Percentiles rank a stretch among this genome's conserved stretches.
Conservation (phyloP, 1,284 basidiomycete genomes). For the Malassezia arunalokei region DNA sequence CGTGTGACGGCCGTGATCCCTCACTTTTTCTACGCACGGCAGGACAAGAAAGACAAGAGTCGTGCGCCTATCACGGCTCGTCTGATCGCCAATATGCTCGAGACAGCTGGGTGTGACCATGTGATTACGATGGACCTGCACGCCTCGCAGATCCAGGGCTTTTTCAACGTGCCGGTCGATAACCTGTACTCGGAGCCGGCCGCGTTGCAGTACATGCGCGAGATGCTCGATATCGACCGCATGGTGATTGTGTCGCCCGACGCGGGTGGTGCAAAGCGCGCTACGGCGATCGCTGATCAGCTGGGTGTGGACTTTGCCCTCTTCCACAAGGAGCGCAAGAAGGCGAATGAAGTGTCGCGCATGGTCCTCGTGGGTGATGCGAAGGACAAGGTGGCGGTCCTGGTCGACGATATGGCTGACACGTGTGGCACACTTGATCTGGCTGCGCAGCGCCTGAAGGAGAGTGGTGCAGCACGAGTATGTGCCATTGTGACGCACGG, state of each 20-base stretch:
- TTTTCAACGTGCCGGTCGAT: slow-evolving; percentile 99
- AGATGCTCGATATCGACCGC: slow-evolving; percentile 73
- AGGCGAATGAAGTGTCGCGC: slow-evolving; percentile 95
- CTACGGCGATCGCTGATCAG: slow-evolving; percentile 91
- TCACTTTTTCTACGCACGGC: slow-evolving; percentile 45
- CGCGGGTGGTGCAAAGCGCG: slow-evolving; percentile 97
- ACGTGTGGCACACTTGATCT: slow-evolving; percentile 94
- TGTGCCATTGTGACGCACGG: slow-evolving; percentile 95
- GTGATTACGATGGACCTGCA: slow-evolving; percentile 57
- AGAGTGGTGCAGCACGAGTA: slow-evolving; percentile 76
- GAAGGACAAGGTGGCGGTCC: slow-evolving; percentile 80
- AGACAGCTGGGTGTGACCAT: slow-evolving; percentile 93
- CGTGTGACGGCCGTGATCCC: slow-evolving; percentile 78
- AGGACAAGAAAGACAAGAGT: slow-evolving; percentile 99
- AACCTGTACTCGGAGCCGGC: slow-evolving; percentile 94
- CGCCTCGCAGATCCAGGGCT: slow-evolving; percentile 57
- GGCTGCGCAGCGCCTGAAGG: slow-evolving; percentile 74
- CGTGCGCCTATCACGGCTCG: slow-evolving; percentile 97
- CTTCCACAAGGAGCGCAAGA: slow-evolving; percentile 99
- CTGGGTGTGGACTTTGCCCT: slow-evolving; percentile 95
- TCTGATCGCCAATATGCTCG: slow-evolving; percentile 96
- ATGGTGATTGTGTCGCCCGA: slow-evolving; percentile 97
- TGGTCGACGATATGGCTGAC: slow-evolving; percentile 99
- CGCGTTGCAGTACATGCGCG: slow-evolving; percentile 84
- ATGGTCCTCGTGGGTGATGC: slow-evolving; percentile 97